A percentile compares a stretch with the other conserved stretches of the same genome.
Evolutionary conservation across 176 grass and related monocot genomes (phyloP).

Genomic region (Hyparrhenia diplandra): DNA sequence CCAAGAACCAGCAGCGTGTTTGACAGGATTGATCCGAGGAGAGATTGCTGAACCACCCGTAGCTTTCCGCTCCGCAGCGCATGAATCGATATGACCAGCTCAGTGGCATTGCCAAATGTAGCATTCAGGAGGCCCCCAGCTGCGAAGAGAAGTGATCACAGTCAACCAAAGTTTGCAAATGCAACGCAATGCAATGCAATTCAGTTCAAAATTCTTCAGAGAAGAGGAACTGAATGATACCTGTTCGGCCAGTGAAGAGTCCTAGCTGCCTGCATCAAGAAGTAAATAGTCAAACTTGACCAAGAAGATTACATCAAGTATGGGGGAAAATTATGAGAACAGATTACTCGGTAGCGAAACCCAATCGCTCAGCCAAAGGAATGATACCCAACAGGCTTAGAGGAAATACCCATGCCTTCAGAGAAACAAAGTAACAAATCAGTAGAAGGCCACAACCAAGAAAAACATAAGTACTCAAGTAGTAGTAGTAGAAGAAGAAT

Average conservation of each 20-base stretch:
- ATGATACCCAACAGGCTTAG: conserved; percentile 71
- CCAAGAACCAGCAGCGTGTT: conserved; percentile 80
- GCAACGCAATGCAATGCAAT: not conserved
- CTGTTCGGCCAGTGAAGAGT: conserved; percentile 75
- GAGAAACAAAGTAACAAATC: conserved; percentile 1
- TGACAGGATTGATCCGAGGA: conserved; percentile 74
- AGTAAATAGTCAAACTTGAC: conserved; percentile 18
- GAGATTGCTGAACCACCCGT: conserved; percentile 67
- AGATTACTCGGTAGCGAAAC: conserved; percentile 62
- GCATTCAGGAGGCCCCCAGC: conserved; percentile 66
- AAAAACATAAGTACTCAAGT: not conserved
- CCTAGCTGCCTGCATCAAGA: conserved; percentile 57
- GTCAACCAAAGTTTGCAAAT: not conserved
- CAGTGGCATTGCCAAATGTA: conserved; percentile 77
- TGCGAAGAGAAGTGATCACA: conserved; percentile 15
- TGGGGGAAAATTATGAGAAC: not conserved
- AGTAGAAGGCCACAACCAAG: not conserved
- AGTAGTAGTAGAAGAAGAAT: not conserved
- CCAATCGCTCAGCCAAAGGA: conserved; percentile 75
- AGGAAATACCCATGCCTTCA: conserved; percentile 70
- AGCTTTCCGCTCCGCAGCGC: conserved; percentile 54
- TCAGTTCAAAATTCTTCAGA: conserved; percentile 27
- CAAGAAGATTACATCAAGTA: not conserved
- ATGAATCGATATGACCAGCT: conserved; percentile 82
- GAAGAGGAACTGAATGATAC: conserved; percentile 24